phyloP scores from a whole-genome alignment of 2,329 filamentous ascomycete species.

The Metarhizium guizhouense region DNA sequence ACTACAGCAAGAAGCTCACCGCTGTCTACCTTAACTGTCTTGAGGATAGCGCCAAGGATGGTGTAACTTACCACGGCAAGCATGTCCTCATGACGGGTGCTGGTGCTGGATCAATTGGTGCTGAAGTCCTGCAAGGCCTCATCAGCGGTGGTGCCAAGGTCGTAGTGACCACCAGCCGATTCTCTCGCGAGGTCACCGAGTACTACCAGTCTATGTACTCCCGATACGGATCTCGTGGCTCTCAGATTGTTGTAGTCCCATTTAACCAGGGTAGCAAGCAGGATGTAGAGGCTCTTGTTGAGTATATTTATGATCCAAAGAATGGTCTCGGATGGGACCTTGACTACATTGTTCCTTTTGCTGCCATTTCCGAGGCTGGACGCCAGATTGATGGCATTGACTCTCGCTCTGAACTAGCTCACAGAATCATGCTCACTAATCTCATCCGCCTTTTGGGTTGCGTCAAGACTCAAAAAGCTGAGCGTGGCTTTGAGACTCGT shows the following conservation, averaged over 20 bases:
- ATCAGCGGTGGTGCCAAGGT: slow-evolving; percentile 97
- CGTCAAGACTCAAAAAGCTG: slow-evolving; percentile 84
- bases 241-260: slow-evolving; percentile 93
- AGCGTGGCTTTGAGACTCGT: slow-evolving; percentile 84
- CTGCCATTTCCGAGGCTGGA: slow-evolving; percentile 94
- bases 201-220: slow-evolving; percentile 99
- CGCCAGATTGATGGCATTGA: slow-evolving; percentile 96
- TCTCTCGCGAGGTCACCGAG: slow-evolving; percentile 94
- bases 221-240: slow-evolving; percentile 84
- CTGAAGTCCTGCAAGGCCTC: slow-evolving; percentile 89
- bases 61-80: slow-evolving; percentile 89
- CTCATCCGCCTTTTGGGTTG: slow-evolving; percentile 81
- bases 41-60: slow-evolving; percentile 76
- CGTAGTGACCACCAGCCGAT: slow-evolving; percentile 90
- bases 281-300: slow-evolving; percentile 84
- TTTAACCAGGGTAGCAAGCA: slow-evolving; percentile 99
- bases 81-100: slow-evolving; percentile 97
- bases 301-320: slow-evolving; percentile 97
- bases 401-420: slow-evolving; percentile 93
- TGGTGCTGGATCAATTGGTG: slow-evolving; percentile 94
- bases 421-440: slow-evolving; percentile 99
- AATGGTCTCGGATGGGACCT: slow-evolving; percentile 96
- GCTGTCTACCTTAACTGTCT: slow-evolving; percentile 86
- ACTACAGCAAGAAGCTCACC: slow-evolving; percentile 98
- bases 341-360: slow-evolving; percentile 92